Conservation (phyloP, 352 stramenopile genomes). For the Phytophthora fragariaefolia region DNA sequence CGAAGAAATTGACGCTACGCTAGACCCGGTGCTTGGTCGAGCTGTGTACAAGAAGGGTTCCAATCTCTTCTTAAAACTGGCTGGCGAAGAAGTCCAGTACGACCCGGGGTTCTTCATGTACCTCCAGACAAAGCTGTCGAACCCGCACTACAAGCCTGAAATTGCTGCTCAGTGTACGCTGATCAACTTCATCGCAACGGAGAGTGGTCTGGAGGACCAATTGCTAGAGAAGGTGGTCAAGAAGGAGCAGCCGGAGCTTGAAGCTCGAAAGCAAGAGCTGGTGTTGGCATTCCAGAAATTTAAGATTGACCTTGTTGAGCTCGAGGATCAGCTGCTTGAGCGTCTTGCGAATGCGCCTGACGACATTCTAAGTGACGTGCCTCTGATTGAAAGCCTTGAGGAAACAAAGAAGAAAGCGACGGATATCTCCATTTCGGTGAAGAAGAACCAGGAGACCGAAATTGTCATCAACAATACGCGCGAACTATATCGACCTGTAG, state of each 20-base stretch:
- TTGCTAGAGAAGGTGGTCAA: constrained; percentile 96
- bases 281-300: constrained; percentile 94
- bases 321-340: constrained; percentile 97
- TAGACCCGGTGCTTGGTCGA: constrained; percentile 95
- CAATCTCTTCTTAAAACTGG: constrained; percentile 94
- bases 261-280: constrained; percentile 95
- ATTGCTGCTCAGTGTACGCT: constrained; percentile 96
- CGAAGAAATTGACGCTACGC: constrained; percentile 96
- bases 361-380: constrained; percentile 97
- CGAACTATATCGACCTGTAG: constrained; percentile 94
- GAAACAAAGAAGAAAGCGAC: constrained; percentile 96
- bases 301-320: constrained; percentile 96
- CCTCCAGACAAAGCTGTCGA: constrained; percentile 97
- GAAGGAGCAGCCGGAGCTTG: constrained; percentile 94
- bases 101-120: constrained; percentile 97
- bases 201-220: constrained; percentile 96
- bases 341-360: constrained; percentile 95
- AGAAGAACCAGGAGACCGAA: constrained; percentile 95
- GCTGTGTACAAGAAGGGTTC: constrained; percentile 97
- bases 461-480: constrained; percentile 95
- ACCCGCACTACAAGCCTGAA: constrained; percentile 98
- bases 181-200: constrained; percentile 99
- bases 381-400: constrained; percentile 96
- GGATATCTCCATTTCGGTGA: constrained; percentile 96
- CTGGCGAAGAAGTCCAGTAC: constrained; percentile 97